Conservation (phyloP, 768 basidiomycete genomes). For the Crucibulum laeve region DNA sequence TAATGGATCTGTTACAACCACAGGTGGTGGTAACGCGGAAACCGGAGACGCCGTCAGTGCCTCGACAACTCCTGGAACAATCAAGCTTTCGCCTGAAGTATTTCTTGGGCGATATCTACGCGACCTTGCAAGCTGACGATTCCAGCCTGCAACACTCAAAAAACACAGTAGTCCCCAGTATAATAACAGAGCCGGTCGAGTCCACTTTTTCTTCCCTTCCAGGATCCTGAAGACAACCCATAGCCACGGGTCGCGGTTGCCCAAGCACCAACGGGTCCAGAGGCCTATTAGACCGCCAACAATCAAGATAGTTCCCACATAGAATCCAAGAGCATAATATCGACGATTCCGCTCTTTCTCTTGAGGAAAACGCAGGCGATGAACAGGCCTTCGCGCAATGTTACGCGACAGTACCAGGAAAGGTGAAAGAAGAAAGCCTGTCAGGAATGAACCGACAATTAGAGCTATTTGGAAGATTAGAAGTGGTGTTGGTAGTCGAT, state of each 20-base stretch:
- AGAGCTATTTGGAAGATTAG: constrained; percentile 90
- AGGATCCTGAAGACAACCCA: constrained; percentile 80
- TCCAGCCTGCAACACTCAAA: constrained; percentile 94
- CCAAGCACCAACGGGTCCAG: constrained; percentile 90
- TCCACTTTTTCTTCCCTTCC: constrained; percentile 75
- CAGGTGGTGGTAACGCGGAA: constrained; percentile 1
- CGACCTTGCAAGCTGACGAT: constrained; percentile 78
- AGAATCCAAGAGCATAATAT: constrained; percentile 82
- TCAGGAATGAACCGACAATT: constrained; percentile 86
- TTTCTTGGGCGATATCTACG: constrained; percentile 59
- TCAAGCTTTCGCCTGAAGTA: constrained; percentile 29
- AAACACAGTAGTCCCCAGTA: constrained; percentile 84
- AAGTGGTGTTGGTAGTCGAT: constrained; percentile 88
- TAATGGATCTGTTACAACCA: constrained; percentile 5
- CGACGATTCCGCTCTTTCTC: constrained; percentile 82
- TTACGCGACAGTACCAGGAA: constrained; percentile 88
- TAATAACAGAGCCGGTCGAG: constrained; percentile 65
- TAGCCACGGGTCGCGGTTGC: constrained; percentile 79
- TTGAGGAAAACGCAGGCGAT: constrained; percentile 76
- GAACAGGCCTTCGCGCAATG: constrained; percentile 82
- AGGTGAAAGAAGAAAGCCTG: constrained; percentile 94
- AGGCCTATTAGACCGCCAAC: constrained; percentile 81
- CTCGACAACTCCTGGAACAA: constrained; percentile 20
- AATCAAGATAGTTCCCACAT: constrained; percentile 69
- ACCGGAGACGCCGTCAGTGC: constrained; percentile 2